Evolutionary conservation across 2,329 filamentous ascomycete species (phyloP).

Genomic region (Fusarium floridanum): DNA sequence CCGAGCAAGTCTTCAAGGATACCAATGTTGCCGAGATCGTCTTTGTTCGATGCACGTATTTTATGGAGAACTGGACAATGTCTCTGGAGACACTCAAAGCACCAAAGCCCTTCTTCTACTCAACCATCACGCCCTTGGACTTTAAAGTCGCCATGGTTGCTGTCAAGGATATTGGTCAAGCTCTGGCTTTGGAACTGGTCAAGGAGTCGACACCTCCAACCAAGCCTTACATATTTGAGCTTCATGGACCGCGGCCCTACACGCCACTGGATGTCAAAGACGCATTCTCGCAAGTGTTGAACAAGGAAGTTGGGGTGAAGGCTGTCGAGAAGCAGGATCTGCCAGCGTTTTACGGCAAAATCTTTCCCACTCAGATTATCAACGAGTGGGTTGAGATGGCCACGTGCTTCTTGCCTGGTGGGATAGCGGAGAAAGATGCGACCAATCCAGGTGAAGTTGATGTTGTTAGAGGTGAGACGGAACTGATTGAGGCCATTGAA

Average conservation of each 20-base stretch:
- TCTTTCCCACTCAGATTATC: conserved; percentile 44
- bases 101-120: conserved; percentile 49
- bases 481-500: conserved; percentile 33
- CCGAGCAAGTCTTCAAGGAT: conserved; percentile 43
- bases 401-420: conserved; percentile 46
- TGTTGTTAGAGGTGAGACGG: conserved; percentile 40
- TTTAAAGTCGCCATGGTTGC: conserved; percentile 51
- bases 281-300: conserved; percentile 46
- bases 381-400: conserved; percentile 50
- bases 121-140: conserved; percentile 51
- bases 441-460: conserved; percentile 17
- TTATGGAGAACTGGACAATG: conserved; percentile 56
- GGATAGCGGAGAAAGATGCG: conserved; percentile 37
- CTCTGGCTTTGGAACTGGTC: conserved; percentile 43
- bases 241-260: conserved; percentile 49
- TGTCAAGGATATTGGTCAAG: conserved; percentile 40
- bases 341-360: conserved; percentile 28
- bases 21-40: conserved; percentile 42
- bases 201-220: conserved; percentile 31
- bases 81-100: conserved; percentile 44
- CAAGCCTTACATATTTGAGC: conserved; percentile 49
- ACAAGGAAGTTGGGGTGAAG: conserved; percentile 44
- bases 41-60: conserved; percentile 52
- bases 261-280: conserved; percentile 47
- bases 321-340: conserved; percentile 45